A percentile compares a stretch with the other conserved stretches of the same genome.
phyloP scores from a whole-genome alignment of 345 rosid genomes.

The Brassica cretica region DNA sequence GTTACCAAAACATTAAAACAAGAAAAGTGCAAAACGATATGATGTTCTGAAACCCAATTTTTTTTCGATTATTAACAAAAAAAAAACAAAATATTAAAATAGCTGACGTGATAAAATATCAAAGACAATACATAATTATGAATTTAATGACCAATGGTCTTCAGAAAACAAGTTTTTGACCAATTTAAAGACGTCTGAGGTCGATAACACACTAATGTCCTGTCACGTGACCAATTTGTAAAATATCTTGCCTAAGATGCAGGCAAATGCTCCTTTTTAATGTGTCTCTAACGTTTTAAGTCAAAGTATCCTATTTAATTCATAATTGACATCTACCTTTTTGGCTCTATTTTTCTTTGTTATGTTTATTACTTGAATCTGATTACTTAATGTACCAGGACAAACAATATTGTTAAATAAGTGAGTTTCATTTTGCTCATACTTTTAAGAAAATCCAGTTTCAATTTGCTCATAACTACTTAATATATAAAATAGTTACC shows the following conservation, averaged over 20 bases:
- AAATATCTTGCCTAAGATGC: constrained; percentile 15
- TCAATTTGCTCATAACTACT: not conserved
- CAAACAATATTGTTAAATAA: not conserved
- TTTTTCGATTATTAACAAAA: not conserved
- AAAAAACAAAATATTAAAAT: not conserved
- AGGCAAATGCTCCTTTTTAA: constrained; percentile 22
- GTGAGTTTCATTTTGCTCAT: not conserved
- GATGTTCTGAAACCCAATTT: not conserved
- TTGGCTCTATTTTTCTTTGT: not conserved
- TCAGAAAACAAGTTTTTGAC: not conserved
- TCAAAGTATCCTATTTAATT: constrained; percentile 19
- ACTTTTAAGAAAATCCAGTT: no score
- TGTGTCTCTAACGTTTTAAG: not conserved
- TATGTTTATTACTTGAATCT: not conserved
- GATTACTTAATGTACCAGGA: not conserved
- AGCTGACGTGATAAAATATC: not conserved
- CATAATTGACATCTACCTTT: constrained; percentile 15
- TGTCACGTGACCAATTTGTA: constrained; percentile 16
- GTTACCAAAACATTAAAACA: not conserved
- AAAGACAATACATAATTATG: not conserved
- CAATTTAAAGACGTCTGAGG: not conserved
- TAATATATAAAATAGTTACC: not conserved
- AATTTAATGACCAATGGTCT: not conserved
- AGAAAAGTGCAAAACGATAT: not conserved
- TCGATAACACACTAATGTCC: not conserved